Percentiles rank a stretch among this genome's conserved stretches.
These are phyloP conservation scores for Penstemon barbatus DNA, from an alignment of 257 asterid species.

Conservation along the genomic window DNA sequence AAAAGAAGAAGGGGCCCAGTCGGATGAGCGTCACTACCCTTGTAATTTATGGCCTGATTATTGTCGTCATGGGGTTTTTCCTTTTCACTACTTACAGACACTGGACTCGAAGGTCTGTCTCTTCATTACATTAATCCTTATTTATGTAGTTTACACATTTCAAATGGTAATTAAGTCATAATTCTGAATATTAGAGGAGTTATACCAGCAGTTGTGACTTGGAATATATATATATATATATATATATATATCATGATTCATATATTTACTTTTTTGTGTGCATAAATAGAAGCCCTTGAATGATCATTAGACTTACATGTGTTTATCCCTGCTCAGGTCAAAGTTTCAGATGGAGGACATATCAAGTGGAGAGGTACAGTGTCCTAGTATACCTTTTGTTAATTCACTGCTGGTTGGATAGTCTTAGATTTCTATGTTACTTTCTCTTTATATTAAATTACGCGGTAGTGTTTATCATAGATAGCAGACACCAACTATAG, in stretches of 20 bases:
- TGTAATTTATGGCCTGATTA: constrained; percentile 33
- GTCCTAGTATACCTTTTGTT: not conserved
- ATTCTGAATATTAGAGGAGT: not conserved
- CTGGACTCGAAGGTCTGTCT: constrained; percentile 13
- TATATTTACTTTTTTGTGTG: not conserved
- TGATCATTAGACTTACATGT: not conserved
- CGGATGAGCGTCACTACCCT: constrained; percentile 40
- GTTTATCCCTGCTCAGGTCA: constrained; percentile 1
- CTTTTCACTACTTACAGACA: constrained; percentile 49
- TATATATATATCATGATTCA: not conserved
- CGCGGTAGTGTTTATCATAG: not conserved
- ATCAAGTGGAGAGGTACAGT: constrained; percentile 2
- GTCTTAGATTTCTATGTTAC: constrained; percentile 16
- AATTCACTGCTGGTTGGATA: not conserved
- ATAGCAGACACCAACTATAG: not conserved
- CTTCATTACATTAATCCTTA: not conserved
- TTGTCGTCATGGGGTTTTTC: constrained; percentile 43
- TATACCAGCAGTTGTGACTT: not conserved
- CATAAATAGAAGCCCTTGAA: not conserved
- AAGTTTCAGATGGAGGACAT: constrained; percentile 1
- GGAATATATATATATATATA: not conserved
- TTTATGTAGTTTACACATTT: not conserved
- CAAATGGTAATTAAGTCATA: not conserved
- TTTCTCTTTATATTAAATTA: constrained; percentile 9
- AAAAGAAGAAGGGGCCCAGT: constrained; percentile 52